Conservation (phyloP, 306 rosid species). For the Senna siamea region DNA sequence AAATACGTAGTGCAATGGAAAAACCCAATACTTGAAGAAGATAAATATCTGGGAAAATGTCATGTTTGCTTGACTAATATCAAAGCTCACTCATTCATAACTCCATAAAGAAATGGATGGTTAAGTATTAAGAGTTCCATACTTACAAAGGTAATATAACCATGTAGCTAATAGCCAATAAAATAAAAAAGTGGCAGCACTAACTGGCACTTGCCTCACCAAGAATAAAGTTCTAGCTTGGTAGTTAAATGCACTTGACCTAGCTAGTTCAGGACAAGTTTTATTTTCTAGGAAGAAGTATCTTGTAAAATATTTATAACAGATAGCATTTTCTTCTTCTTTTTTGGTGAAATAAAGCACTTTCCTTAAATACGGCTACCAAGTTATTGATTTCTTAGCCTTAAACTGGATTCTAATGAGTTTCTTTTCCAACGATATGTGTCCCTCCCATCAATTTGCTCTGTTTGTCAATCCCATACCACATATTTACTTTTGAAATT, state of each 20-base stretch:
- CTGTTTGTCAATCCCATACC: not conserved
- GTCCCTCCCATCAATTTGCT: not conserved
- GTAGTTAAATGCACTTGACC: conserved; percentile 1
- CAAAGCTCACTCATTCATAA: not conserved
- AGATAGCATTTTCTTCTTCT: not conserved
- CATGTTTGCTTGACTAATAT: conserved; percentile 13
- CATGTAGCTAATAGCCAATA: not conserved
- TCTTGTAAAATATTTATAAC: not conserved
- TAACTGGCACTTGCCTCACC: not conserved
- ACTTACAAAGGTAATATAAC: not conserved
- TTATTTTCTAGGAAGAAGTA: not conserved
- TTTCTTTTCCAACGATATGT: not conserved
- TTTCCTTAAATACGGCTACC: no score
- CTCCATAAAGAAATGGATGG: not conserved
- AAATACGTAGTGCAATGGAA: conserved; percentile 12
- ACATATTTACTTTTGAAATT: not conserved
- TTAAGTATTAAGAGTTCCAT: not conserved
- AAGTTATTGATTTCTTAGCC: not conserved
- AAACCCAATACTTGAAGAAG: not conserved
- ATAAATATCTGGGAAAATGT: not conserved
- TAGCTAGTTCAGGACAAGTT: not conserved
- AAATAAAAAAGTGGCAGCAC: not conserved
- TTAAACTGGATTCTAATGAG: not conserved
- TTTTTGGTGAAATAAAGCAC: no score
- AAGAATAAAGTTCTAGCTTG: not conserved